A percentile compares a stretch with the other conserved stretches of the same genome.
Evolutionary conservation across 78 protist species (phyloP).

Genomic region (Monocercomonoides exilis): DNA sequence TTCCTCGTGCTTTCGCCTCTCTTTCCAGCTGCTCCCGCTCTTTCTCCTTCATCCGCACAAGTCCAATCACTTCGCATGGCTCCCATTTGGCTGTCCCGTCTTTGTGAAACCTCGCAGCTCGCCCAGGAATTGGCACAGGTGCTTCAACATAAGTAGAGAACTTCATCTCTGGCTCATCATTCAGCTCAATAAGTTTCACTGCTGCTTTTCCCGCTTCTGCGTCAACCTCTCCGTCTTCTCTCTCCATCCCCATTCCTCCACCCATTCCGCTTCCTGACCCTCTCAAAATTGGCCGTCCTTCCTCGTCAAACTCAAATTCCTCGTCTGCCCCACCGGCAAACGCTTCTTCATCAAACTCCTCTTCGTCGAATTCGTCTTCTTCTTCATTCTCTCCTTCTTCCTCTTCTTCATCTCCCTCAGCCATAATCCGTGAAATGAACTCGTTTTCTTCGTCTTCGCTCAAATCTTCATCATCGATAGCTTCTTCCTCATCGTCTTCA

Average conservation of each 20-base stretch:
- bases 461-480: neutral
- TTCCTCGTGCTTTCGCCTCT: too few relatives aligned
- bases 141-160: neutral
- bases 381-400: neutral
- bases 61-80: neutral
- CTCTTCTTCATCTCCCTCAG: neutral
- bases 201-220: neutral
- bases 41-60: neutral
- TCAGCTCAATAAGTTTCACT: neutral
- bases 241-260: too few relatives aligned
- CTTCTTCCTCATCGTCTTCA: neutral
- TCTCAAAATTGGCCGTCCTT: too few relatives aligned
- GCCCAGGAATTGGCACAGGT: neutral
- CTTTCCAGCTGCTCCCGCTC: neutral
- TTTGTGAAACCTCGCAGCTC: neutral
- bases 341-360: neutral
- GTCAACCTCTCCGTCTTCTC: neutral
- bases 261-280: too few relatives aligned
- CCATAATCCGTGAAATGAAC: too few relatives aligned
- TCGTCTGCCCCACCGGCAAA: neutral
- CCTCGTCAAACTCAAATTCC: neutral
- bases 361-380: neutral
- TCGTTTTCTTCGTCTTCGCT: neutral
- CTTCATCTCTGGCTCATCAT: neutral
- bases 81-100: slow-evolving; percentile 14